phyloP scores from a whole-genome alignment of 164 flowering plant genomes.

The Nymphaea thermarum region DNA sequence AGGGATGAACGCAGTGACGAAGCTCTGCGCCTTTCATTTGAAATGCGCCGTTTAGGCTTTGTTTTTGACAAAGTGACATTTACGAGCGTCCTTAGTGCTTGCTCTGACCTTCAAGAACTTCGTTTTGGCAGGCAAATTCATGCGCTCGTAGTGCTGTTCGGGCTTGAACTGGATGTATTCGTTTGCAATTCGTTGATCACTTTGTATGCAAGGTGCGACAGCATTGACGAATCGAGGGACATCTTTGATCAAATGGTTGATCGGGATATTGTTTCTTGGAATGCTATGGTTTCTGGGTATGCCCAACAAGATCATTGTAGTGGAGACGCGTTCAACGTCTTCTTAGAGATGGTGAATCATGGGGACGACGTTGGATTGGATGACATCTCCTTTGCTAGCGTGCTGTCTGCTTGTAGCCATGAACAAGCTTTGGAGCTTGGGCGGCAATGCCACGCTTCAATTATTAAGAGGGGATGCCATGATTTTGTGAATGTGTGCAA shows the following conservation, averaged over 20 bases:
- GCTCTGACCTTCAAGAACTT: slow-evolving; percentile 37
- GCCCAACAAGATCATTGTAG: slow-evolving; percentile 52
- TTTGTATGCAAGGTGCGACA: slow-evolving; percentile 45
- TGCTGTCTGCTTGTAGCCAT: slow-evolving; percentile 61
- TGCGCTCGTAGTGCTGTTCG: slow-evolving; percentile 31
- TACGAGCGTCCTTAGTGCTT: slow-evolving; percentile 44
- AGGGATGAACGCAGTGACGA: slow-evolving; percentile 15
- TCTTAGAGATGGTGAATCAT: slow-evolving; percentile 44
- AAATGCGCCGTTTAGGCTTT: slow-evolving; percentile 51
- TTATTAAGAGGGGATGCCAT: slow-evolving; percentile 41
- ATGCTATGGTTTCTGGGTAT: slow-evolving; percentile 68
- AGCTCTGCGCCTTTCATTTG: slow-evolving; percentile 35
- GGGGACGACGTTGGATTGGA: slow-evolving; percentile 38
- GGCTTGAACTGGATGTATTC: slow-evolving; percentile 46
- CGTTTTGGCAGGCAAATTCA: slow-evolving; percentile 56
- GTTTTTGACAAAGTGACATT: slow-evolving; percentile 61
- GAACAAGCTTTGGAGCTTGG: slow-evolving; percentile 49
- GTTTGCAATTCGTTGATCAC: slow-evolving; percentile 73
- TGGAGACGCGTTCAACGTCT: slow-evolving; percentile 34
- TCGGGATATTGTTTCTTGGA: slow-evolving; percentile 79
- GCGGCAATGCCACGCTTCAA: slow-evolving; percentile 50
- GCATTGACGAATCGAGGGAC: slow-evolving; percentile 33
- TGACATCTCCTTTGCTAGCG: slow-evolving; percentile 63
- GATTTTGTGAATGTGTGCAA: slow-evolving; percentile 56
- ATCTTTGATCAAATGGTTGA: slow-evolving; percentile 56